Evolutionary conservation across 352 stramenopile species (phyloP).

Genomic region (Plasmopara muralis): DNA sequence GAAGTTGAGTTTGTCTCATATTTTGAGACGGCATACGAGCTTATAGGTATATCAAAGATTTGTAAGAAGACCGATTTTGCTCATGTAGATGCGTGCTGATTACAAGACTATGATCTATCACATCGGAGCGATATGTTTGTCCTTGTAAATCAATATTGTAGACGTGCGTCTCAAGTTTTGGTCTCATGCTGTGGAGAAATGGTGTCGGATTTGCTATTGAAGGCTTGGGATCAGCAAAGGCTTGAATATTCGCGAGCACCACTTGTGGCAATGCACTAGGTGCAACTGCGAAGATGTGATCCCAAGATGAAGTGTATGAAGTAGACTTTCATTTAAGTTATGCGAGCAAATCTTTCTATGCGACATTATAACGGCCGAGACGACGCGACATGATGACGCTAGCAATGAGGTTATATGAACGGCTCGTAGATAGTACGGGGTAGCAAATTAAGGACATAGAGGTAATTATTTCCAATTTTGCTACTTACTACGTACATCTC

Average conservation of each 20-base stretch:
- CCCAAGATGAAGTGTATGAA: too few species aligned
- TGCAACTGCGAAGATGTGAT: neutral
- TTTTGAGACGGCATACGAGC: neutral
- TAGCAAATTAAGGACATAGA: neutral
- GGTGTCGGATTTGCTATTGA: neutral
- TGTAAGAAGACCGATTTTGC: neutral
- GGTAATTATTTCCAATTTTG: neutral
- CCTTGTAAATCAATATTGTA: neutral
- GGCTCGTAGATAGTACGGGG: neutral
- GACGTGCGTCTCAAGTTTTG: neutral
- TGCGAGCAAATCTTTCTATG: neutral
- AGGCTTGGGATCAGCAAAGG: neutral
- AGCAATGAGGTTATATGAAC: neutral
- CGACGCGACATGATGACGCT: too few species aligned
- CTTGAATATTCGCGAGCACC: neutral
- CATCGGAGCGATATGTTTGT: neutral
- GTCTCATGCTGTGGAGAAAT: neutral
- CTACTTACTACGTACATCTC: neutral
- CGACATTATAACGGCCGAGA: too few species aligned
- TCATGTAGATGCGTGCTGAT: neutral
- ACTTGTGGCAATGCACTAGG: neutral
- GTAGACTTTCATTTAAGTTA: neutral
- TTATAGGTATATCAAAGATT: neutral
- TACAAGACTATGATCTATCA: neutral
- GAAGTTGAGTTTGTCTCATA: neutral